A percentile compares a stretch with the other conserved stretches of the same genome.
Evolutionary conservation across 1,284 basidiomycete genomes (phyloP).

Genomic region (Ustilago tritici): DNA sequence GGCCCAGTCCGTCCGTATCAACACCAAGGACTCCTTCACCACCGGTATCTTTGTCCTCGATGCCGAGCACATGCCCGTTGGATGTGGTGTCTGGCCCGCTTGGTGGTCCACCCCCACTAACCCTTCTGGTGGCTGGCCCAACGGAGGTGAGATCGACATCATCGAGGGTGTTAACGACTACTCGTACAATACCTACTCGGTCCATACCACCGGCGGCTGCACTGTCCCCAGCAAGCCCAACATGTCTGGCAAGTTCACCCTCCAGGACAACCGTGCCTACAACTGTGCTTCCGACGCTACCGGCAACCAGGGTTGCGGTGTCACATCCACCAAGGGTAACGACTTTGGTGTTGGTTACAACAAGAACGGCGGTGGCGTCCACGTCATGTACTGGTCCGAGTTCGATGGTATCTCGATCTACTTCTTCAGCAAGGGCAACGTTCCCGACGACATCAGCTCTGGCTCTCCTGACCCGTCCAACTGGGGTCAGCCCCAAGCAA

Average conservation of each 20-base stretch:
- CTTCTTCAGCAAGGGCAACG: slow-evolving; percentile 73
- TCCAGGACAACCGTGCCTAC: slow-evolving; percentile 62
- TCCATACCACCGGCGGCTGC: slow-evolving; percentile 59
- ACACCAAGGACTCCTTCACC: slow-evolving; percentile 54
- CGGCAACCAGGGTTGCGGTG: slow-evolving; percentile 78
- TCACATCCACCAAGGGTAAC: slow-evolving; percentile 71
- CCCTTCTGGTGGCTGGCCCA: slow-evolving; percentile 53
- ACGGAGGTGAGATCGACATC: slow-evolving; percentile 64
- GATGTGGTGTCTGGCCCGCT: slow-evolving; percentile 65
- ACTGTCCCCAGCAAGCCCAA: slow-evolving; percentile 21
- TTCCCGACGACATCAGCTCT: slow-evolving; percentile 71
- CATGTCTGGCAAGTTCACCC: slow-evolving; percentile 48
- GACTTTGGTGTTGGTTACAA: slow-evolving; percentile 77
- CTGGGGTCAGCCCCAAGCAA: slow-evolving; percentile 74
- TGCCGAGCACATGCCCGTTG: slow-evolving; percentile 59
- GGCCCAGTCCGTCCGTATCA: slow-evolving; percentile 54
- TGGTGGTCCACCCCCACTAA: slow-evolving; percentile 60
- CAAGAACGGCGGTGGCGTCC: slow-evolving; percentile 75
- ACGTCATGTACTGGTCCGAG: slow-evolving; percentile 48
- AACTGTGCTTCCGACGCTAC: slow-evolving; percentile 75
- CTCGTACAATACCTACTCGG: slow-evolving; percentile 53
- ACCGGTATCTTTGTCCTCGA: slow-evolving; percentile 59
- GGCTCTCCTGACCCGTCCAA: slow-evolving; percentile 69
- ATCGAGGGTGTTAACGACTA: slow-evolving; percentile 62
- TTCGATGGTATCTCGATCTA: slow-evolving; percentile 73